phyloP scores from a whole-genome alignment of 1,139 yeast species.

The Arxiozyma slooffiae region DNA sequence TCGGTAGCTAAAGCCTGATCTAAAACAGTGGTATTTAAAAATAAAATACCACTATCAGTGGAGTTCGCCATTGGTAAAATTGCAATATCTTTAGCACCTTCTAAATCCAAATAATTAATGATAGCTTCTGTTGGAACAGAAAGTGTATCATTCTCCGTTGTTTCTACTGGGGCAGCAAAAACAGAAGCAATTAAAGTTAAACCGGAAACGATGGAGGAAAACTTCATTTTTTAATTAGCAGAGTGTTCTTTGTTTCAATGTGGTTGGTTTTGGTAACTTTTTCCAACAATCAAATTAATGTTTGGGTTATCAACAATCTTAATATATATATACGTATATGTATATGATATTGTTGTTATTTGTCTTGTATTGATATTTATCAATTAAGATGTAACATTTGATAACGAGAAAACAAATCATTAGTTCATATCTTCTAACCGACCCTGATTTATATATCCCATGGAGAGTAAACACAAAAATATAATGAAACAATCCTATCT shows the following conservation, averaged over 20 bases:
- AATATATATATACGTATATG: not conserved
- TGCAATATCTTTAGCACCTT: slow-evolving; percentile 20
- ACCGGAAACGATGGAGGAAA: slow-evolving; percentile 12
- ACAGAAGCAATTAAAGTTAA: slow-evolving; percentile 12
- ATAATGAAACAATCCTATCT: not conserved
- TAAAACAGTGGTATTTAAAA: slow-evolving; percentile 26
- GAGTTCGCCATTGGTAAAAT: slow-evolving; percentile 21
- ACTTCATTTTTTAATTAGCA: slow-evolving; percentile 11
- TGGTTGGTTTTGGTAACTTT: not conserved
- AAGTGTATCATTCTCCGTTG: slow-evolving; percentile 7
- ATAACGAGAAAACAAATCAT: not conserved
- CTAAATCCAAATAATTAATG: slow-evolving; percentile 23
- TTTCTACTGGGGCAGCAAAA: slow-evolving; percentile 15
- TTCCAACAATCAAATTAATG: not conserved
- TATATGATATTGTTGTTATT: not conserved
- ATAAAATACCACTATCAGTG: slow-evolving; percentile 22
- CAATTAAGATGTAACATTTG: too few species aligned
- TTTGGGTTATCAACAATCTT: not conserved
- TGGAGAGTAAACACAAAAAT: too few species aligned
- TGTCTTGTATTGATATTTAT: not conserved
- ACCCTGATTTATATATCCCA: not conserved
- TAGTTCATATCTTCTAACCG: too few species aligned
- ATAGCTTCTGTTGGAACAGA: slow-evolving; percentile 25
- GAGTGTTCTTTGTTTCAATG: not conserved
- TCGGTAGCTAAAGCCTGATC: slow-evolving; percentile 13